Percentiles rank a stretch among this genome's conserved stretches.
phyloP scores from a whole-genome alignment of 2,329 filamentous ascomycete genomes.

The Lecanosticta acicola region DNA sequence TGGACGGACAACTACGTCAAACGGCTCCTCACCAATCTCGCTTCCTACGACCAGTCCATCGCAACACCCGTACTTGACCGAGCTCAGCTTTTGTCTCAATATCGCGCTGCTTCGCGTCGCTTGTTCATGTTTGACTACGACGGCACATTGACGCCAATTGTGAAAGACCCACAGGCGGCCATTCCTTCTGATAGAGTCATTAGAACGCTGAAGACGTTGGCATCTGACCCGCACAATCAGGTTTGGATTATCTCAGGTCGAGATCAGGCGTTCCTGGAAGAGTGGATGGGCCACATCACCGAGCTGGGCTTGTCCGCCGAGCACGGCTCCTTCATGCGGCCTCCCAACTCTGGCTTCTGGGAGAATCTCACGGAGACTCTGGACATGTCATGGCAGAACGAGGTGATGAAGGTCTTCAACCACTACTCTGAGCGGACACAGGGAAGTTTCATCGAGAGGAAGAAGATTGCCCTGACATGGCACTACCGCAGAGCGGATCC shows the following conservation, averaged over 20 bases:
- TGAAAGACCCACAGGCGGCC: constrained; percentile 81
- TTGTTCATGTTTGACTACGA: constrained; percentile 99
- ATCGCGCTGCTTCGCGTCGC: constrained; percentile 68
- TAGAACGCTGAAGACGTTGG: constrained; percentile 70
- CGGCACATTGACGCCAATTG: constrained; percentile 91
- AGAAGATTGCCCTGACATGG: constrained; percentile 92
- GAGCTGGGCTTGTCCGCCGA: constrained; percentile 92
- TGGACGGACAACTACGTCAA: constrained; percentile 80
- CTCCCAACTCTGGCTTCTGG: constrained; percentile 73
- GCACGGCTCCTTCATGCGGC: constrained; percentile 89
- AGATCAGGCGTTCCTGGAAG: constrained; percentile 83
- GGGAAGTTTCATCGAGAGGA: constrained; percentile 91
- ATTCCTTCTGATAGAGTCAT: constrained; percentile 81
- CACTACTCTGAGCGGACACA: constrained; percentile 81
- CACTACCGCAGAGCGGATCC: constrained; percentile 91
- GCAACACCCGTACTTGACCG: constrained; percentile 79
- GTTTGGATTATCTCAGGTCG: constrained; percentile 99
- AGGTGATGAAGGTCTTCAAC: constrained; percentile 79
- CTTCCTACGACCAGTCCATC: constrained; percentile 66
- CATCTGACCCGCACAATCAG: constrained; percentile 71
- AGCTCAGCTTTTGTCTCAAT: constrained; percentile 64
- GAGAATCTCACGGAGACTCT: constrained; percentile 79
- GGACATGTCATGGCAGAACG: constrained; percentile 88
- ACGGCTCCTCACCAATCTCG: constrained; percentile 72
- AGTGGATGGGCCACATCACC: constrained; percentile 86